Evolutionary conservation across 140 eudicot genomes (phyloP), one percentile per base, ranked within the genome.

Genomic region (Oenanthe javanica): DNA sequence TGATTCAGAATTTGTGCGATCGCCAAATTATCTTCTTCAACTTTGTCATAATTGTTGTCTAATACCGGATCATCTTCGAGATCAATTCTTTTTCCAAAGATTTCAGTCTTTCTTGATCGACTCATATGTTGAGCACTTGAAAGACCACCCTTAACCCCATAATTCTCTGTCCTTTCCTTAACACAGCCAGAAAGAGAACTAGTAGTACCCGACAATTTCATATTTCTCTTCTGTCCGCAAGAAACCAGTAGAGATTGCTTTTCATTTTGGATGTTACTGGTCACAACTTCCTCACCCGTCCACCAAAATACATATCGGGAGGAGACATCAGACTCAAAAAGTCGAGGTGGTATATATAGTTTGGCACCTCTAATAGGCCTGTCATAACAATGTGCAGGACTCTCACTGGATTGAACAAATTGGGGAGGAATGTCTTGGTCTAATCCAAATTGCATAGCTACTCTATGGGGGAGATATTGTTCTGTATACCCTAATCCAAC

Each of bases 401-500:
- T 49, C 52, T 49, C 6, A 49, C 12, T 49, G 52, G 52, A 9
- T 49, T 49, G 52, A 49, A 49, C 50, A 47, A 47, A 2, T 2
- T 49, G 52, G 15, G 52, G 12, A 49, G 89, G 91, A 64, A 87
- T 21, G 64, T 88, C 93, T 75, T 86, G 91, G 85, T 82, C 87
- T 12, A 73, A 82, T 11, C 31, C 31, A 31, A 31, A 31, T 31
- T 31, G 31, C 31, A 31, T 31, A 31, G 31, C 31, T 31, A 31
- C 89, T 31, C 91, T 82, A 43, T 88, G 88, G 0, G 93, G 91
- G 18, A 38, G 83, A 85, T 89, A 91, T 18, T 70, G 82, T 67
- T 90, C 84, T 48, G 54, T 82, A 45, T 82, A 38, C 19, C 79
- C 81, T 76, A 81, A 18, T 19, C 93, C 87, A 25, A 81, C 84